These are phyloP conservation scores for Amyloporia xantha DNA, from an alignment of 768 basidiomycete species.

Conservation along the genomic window DNA sequence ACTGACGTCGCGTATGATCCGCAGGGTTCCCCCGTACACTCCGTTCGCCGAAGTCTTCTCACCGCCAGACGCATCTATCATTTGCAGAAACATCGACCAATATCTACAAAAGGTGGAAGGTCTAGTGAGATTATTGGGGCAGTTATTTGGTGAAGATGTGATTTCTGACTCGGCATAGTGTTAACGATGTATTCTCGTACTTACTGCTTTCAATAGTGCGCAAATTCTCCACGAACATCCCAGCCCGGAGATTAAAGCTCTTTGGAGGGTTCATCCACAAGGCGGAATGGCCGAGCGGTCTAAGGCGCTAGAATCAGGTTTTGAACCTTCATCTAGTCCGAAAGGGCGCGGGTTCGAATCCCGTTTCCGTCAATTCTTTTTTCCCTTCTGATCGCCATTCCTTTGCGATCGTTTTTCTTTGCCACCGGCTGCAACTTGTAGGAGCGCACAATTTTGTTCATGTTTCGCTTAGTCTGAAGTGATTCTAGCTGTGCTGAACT, in stretches of 20 bases:
- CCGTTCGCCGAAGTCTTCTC: background rate
- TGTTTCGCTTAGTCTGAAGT: background rate
- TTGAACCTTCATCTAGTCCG: slow-evolving; percentile 2
- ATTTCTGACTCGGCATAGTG: background rate
- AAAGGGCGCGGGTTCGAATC: slow-evolving; percentile 10
- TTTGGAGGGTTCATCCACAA: too few relatives aligned
- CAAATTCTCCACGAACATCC: too few relatives aligned
- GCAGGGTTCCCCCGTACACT: too few relatives aligned
- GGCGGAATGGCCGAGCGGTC: slow-evolving; percentile 12
- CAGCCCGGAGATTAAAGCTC: too few relatives aligned
- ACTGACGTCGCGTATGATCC: too few relatives aligned
- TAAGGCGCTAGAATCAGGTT: slow-evolving; percentile 13
- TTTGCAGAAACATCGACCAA: background rate
- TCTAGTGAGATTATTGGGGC: background rate
- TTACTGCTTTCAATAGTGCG: too few relatives aligned
- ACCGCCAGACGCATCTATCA: background rate
- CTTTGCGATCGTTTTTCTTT: background rate
- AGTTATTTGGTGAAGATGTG: background rate
- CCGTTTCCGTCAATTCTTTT: slow-evolving; percentile 3
- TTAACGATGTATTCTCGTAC: too few relatives aligned
- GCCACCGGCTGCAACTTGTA: background rate
- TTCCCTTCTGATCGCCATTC: background rate
- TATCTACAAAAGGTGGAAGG: background rate
- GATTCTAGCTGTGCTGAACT: too few relatives aligned
- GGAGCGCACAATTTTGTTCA: background rate